Evolutionary conservation across 495 filamentous ascomycete species (phyloP).

Genomic region (Aspergillus affinis): DNA sequence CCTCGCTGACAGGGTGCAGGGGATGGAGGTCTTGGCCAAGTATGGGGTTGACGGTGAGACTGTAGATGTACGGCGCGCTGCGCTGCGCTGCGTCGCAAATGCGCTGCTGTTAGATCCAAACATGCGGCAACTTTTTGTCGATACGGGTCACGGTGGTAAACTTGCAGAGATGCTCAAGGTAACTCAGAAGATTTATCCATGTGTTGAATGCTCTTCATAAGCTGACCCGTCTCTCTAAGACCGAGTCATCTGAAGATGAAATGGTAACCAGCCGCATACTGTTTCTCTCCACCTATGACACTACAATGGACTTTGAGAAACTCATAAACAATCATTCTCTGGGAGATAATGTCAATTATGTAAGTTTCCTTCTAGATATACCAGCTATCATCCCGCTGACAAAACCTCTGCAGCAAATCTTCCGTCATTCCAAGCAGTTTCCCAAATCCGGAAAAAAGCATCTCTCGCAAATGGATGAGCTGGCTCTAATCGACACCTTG

Average conservation of each 20-base stretch:
- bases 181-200: not conserved
- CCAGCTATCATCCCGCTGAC: slow-evolving; percentile 1
- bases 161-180: slow-evolving; percentile 71
- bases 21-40: slow-evolving; percentile 67
- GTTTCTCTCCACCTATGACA: slow-evolving; percentile 83
- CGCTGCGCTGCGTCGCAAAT: slow-evolving; percentile 85
- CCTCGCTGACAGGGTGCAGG: slow-evolving; percentile 50
- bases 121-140: slow-evolving; percentile 77
- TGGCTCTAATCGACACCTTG: slow-evolving; percentile 79
- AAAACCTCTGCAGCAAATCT: slow-evolving; percentile 54
- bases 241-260: slow-evolving; percentile 79
- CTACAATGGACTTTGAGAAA: slow-evolving; percentile 62
- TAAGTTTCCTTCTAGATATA: slow-evolving; percentile 23
- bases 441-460: slow-evolving; percentile 43
- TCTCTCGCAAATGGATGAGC: slow-evolving; percentile 64
- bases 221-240: slow-evolving; percentile 40
- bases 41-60: slow-evolving; percentile 68
- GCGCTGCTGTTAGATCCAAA: slow-evolving; percentile 69
- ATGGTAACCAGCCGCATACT: slow-evolving; percentile 81
- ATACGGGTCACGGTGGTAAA: slow-evolving; percentile 70
- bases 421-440: slow-evolving; percentile 63
- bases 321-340: slow-evolving; percentile 71
- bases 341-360: slow-evolving; percentile 65
- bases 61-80: slow-evolving; percentile 65
- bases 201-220: not conserved